A percentile compares a stretch with the other conserved stretches of the same genome.
phyloP scores from a whole-genome alignment of 78 protist genomes.

The Parvularia atlantis region DNA sequence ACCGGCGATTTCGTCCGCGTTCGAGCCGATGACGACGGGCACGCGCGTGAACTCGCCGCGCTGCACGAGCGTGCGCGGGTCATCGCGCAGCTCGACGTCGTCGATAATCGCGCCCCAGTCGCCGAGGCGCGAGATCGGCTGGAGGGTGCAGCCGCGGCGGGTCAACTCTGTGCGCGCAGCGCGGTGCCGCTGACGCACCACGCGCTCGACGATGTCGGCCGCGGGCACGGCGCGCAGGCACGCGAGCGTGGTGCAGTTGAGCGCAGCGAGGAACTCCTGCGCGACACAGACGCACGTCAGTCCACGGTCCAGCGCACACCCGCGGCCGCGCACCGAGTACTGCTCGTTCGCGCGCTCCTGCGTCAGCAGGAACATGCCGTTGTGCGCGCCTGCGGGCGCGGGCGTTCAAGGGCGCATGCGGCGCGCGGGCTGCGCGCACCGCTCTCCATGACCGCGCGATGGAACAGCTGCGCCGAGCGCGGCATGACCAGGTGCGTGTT shows the following conservation, averaged over 20 bases:
- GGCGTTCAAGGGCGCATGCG: too few relatives aligned
- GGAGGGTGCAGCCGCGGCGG: too few relatives aligned
- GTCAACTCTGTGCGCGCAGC: too few relatives aligned
- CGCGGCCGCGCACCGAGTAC: background rate
- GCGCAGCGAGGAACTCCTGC: background rate
- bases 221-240: background rate
- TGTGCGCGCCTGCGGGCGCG: background rate
- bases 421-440: background rate
- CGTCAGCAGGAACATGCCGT: background rate
- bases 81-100: slow-evolving; percentile 5
- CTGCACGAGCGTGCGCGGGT: background rate
- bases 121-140: too few relatives aligned
- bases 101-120: slow-evolving; percentile 9
- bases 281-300: background rate
- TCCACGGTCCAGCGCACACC: background rate
- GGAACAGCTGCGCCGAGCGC: slow-evolving; percentile 14
- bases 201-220: too few relatives aligned
- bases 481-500: slow-evolving; percentile 24
- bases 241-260: background rate
- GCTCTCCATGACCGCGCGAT: slow-evolving; percentile 27
- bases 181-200: too few relatives aligned
- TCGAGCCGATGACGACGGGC: slow-evolving; percentile 10
- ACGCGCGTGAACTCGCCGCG: background rate
- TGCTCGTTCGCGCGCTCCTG: background rate
- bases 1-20: background rate